Evolutionary conservation across 2,329 filamentous ascomycete genomes (phyloP).

Genomic region (Fusarium equiseti): DNA sequence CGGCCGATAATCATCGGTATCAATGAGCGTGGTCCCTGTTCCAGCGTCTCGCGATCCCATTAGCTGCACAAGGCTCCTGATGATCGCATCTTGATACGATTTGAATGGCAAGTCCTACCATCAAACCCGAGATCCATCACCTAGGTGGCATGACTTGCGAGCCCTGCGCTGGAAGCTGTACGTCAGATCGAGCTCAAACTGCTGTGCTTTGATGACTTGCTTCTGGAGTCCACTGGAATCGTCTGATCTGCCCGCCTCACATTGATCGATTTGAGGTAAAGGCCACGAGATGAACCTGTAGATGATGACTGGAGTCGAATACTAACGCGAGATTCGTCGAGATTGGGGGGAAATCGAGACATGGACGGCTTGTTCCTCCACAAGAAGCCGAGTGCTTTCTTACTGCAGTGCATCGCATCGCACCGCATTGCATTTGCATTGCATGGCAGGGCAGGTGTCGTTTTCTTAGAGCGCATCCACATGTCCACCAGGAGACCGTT

Average conservation of each 20-base stretch:
- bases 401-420: conserved; percentile 31
- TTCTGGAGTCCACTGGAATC: conserved; percentile 19
- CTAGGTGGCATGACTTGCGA: conserved; percentile 48
- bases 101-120: conserved; percentile 5
- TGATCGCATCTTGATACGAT: conserved; percentile 23
- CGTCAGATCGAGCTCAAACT: conserved; percentile 33
- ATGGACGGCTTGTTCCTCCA: conserved; percentile 27
- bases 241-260: conserved; percentile 34
- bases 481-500: conserved; percentile 27
- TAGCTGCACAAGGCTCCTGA: conserved; percentile 20
- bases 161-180: conserved; percentile 46
- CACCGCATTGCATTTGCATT: conserved; percentile 41
- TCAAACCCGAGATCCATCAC: conserved; percentile 3
- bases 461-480: conserved; percentile 32
- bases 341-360: conserved; percentile 23
- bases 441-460: conserved; percentile 38
- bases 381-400: conserved; percentile 29
- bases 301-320: conserved; percentile 22
- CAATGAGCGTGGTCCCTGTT: conserved; percentile 21
- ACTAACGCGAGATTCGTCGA: conserved; percentile 40
- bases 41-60: conserved; percentile 26
- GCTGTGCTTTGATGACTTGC: conserved; percentile 34
- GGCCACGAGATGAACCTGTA: conserved; percentile 33
- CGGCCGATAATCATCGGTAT: conserved; percentile 33
- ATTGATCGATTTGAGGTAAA: conserved; percentile 35